Base-by-base conservation (phyloP, 164 flowering plant species). In the Umbilicus rupestris region DNA sequence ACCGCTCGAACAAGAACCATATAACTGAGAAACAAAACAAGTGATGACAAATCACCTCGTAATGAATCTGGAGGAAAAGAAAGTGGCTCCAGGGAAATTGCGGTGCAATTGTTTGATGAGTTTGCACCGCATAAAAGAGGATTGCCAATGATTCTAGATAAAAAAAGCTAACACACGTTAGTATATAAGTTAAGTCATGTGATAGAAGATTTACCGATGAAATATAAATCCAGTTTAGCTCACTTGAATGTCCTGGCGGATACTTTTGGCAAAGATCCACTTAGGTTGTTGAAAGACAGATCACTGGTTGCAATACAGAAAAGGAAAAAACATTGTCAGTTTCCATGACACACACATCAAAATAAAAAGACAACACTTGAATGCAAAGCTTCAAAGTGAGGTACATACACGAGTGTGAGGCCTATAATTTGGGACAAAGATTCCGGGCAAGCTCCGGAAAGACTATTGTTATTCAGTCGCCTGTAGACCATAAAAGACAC, bases 221-320 rank as follows among this genome's bases (percentile, higher is more conserved):
- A 3, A 52, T 20, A 41, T 1, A 33, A 35, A 62, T 39, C 30
- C 69, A 15, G 1, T 57, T 39, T 29, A 22, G 62, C 82, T 78
- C 69, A 90, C 99, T 83, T 89, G 85, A 89, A 87, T 28, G 95
- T 89, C 81, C 94, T 85, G 39, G 97, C 87, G n/a, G 96, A 83
- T 74, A 94, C 69, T 71, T 85, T 85, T 1, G 97, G 99, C 81
- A 92, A 63, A 47, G 97, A 73, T 72, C 96, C 99, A 71, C 96
- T 92, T 39, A 94, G 70, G 81, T 94, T 92, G 82, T 94, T 94
- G 65, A 76, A 94, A 17, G 97, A 92, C 67, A 94, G 79, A 71
- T 94, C 99, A 80, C 99, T 94, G 47, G 49, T 35, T 72, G 65
- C 28, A 12, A 71, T 39, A 28, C 1, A 55, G 1, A 26, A 55